A percentile compares a stretch with the other conserved stretches of the same genome.
Evolutionary conservation across 106 monocot species (phyloP).

Genomic region (Allium fistulosum): DNA sequence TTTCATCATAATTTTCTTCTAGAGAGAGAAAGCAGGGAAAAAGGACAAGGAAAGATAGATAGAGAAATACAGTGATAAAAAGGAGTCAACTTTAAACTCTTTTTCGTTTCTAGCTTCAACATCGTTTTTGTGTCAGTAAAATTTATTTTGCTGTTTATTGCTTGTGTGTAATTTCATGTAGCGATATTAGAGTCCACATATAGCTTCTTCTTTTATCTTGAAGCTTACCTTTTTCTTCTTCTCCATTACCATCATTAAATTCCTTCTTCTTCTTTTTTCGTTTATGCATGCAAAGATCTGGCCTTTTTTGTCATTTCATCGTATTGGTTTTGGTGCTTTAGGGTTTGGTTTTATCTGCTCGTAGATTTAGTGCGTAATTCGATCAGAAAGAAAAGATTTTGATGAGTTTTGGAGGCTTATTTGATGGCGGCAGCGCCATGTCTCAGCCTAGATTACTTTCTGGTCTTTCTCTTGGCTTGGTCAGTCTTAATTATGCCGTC

Average conservation of each 20-base stretch:
- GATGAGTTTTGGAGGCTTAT: constrained; percentile 10
- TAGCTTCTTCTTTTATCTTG: background rate
- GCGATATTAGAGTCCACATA: constrained; percentile 3
- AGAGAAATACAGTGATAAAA: background rate
- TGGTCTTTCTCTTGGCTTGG: constrained; percentile 9
- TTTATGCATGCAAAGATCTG: background rate
- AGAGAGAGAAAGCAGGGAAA: background rate
- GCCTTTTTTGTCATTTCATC: background rate
- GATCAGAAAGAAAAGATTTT: background rate
- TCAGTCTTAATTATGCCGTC: background rate
- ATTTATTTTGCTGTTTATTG: background rate
- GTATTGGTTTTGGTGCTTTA: background rate
- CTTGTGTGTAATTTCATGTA: background rate
- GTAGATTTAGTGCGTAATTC: background rate
- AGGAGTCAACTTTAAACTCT: background rate
- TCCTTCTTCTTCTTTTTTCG: background rate
- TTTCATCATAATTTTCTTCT: background rate
- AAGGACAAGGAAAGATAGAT: background rate
- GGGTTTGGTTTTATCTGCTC: background rate
- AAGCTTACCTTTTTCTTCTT: background rate
- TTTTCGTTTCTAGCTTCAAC: background rate
- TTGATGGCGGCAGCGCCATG: background rate
- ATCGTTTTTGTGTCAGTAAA: constrained; percentile 1
- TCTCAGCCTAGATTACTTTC: constrained; percentile 1
- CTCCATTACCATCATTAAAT: background rate